Conservation (phyloP, 108 stramenopile genomes). For the Skeletonema menzelii region DNA sequence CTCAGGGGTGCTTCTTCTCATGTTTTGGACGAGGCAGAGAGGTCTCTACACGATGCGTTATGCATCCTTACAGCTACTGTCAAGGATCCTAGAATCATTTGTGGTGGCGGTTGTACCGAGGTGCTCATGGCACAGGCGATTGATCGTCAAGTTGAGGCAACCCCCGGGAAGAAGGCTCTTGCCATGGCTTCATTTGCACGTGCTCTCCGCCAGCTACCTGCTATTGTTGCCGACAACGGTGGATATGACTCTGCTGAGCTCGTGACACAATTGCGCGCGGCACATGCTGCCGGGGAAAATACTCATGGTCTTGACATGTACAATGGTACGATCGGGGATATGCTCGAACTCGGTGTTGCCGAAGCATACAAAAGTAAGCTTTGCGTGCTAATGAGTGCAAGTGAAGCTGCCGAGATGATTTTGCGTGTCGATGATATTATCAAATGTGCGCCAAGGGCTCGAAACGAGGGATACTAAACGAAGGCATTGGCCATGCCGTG, state of each 20-base stretch:
- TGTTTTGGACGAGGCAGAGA: conserved; percentile 96
- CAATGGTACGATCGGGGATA: conserved; percentile 92
- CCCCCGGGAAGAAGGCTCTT: conserved; percentile 96
- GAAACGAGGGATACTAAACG: conserved; percentile 62
- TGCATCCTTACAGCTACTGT: conserved; percentile 95
- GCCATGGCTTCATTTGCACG: conserved; percentile 98
- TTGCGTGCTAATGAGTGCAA: conserved; percentile 94
- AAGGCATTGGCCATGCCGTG: background rate
- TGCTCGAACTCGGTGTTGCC: conserved; percentile 94
- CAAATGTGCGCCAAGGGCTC: conserved; percentile 94
- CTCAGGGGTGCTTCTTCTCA: conserved; percentile 96
- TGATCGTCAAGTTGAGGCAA: conserved; percentile 84
- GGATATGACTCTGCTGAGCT: conserved; percentile 98
- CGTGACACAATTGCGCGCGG: conserved; percentile 93
- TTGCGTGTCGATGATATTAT: conserved; percentile 99
- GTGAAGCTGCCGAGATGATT: conserved; percentile 99
- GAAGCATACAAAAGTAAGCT: conserved; percentile 96
- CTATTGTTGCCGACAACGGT: conserved; percentile 99
- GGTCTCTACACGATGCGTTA: conserved; percentile 97
- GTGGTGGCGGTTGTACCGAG: conserved; percentile 98
- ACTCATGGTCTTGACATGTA: conserved; percentile 95
- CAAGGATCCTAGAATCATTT: conserved; percentile 93
- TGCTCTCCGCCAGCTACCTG: conserved; percentile 94
- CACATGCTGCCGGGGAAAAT: conserved; percentile 85
- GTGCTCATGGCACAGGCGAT: conserved; percentile 91